These are phyloP conservation scores for Casuarina equisetifolia DNA, from an alignment of 306 rosid species.

Conservation along the genomic window DNA sequence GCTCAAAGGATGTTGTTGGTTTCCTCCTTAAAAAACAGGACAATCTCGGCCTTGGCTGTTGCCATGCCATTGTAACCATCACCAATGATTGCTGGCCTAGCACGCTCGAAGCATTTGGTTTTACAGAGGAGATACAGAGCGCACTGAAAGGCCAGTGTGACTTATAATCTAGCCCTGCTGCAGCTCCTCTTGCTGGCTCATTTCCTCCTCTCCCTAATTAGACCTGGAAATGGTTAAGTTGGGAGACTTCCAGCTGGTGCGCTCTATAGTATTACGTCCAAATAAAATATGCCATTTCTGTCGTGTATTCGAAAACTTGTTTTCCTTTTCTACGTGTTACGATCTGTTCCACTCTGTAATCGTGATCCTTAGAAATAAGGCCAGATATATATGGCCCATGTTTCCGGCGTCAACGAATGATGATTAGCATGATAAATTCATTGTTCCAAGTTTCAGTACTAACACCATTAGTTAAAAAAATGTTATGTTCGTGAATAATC, in stretches of 20 bases:
- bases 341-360: not conserved
- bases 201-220: not conserved
- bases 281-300: not conserved
- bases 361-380: not conserved
- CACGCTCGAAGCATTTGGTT: not conserved
- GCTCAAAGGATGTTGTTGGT: not conserved
- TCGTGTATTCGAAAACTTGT: too few relatives aligned
- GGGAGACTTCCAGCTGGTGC: not conserved
- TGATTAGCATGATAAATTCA: not conserved
- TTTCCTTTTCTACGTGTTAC: too few relatives aligned
- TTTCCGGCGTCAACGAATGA: not conserved
- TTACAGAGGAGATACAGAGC: not conserved
- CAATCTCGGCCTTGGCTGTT: not conserved
- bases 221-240: not conserved
- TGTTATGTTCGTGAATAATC: too few relatives aligned
- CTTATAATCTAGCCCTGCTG: not conserved
- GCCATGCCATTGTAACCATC: not conserved
- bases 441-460: too few relatives aligned
- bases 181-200: not conserved
- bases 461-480: too few relatives aligned
- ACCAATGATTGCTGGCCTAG: not conserved
- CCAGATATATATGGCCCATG: too few relatives aligned
- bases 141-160: not conserved
- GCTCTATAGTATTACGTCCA: not conserved
- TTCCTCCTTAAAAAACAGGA: not conserved